These are phyloP conservation scores for Apiospora phragmitis DNA, from an alignment of 2,329 filamentous ascomycete species.

Conservation along the genomic window DNA sequence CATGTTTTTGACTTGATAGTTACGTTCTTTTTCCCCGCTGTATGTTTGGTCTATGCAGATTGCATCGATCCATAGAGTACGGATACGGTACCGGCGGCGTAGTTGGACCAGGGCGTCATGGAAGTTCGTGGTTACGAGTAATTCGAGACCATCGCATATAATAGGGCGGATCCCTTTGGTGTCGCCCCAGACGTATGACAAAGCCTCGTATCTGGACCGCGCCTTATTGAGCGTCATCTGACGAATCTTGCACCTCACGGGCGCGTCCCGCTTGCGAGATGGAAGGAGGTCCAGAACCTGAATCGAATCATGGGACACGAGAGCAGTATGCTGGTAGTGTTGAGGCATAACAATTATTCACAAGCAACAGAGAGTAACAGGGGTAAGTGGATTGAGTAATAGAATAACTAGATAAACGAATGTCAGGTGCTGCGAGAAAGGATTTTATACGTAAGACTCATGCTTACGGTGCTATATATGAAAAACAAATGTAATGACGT, in stretches of 20 bases:
- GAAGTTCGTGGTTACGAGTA: not conserved
- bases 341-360: no score
- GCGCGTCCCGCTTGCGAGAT: not conserved
- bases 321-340: not conserved
- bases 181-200: conserved; percentile 1
- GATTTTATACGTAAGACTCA: no score
- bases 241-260: not conserved
- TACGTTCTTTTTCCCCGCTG: not conserved
- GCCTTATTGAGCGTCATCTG: not conserved
- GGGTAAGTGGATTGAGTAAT: no score
- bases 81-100: not conserved
- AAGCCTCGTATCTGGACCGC: not conserved
- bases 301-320: not conserved
- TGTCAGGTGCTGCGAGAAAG: no score
- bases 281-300: not conserved
- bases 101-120: not conserved
- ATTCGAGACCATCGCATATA: not conserved
- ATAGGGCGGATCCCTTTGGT: conserved; percentile 7
- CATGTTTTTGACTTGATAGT: not conserved
- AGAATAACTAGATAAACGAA: no score
- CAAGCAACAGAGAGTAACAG: no score
- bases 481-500: no score
- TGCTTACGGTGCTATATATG: no score
- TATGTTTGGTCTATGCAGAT: not conserved
- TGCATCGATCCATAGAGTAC: not conserved